Percentiles rank a stretch among this genome's conserved stretches.
Evolutionary conservation across 139 green algal genomes (phyloP).

Genomic region (Chlorella vulgaris): DNA sequence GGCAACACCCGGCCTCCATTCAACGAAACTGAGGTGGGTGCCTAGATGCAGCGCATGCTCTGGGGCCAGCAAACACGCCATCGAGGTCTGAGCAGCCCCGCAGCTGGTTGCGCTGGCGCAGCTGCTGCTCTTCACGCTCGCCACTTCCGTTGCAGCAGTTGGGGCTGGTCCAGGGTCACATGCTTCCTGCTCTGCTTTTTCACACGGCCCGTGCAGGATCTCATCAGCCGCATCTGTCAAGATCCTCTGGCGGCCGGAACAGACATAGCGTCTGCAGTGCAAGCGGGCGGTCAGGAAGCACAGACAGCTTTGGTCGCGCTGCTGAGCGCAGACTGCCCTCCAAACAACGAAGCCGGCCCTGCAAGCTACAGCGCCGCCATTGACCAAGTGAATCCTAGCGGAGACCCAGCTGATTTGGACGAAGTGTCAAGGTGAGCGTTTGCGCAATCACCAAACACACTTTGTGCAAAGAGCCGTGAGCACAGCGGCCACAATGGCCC

Average conservation of each 20-base stretch:
- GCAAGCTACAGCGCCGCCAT: neutral
- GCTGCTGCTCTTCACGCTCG: neutral
- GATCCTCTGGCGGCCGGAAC: neutral
- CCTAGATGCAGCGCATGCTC: neutral
- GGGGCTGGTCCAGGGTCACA: neutral
- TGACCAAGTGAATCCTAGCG: neutral
- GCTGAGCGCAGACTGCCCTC: neutral
- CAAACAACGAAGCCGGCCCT: neutral
- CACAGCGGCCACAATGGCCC: neutral
- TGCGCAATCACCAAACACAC: too few relatives aligned
- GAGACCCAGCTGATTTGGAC: neutral
- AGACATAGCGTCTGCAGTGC: neutral
- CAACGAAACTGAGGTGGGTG: neutral
- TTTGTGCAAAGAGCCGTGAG: too few relatives aligned
- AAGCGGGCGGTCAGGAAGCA: neutral
- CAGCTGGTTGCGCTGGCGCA: neutral
- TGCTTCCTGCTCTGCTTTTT: neutral
- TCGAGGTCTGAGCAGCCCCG: neutral
- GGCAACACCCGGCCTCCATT: neutral
- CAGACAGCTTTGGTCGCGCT: neutral
- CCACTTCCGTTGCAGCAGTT: neutral
- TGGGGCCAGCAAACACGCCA: neutral
- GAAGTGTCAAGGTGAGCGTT: neutral
- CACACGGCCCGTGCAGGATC: neutral
- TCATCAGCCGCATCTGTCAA: neutral